These are phyloP conservation scores for Arthrinium phaeospermum DNA, from an alignment of 2,329 filamentous ascomycete genomes.

Conservation along the genomic window DNA sequence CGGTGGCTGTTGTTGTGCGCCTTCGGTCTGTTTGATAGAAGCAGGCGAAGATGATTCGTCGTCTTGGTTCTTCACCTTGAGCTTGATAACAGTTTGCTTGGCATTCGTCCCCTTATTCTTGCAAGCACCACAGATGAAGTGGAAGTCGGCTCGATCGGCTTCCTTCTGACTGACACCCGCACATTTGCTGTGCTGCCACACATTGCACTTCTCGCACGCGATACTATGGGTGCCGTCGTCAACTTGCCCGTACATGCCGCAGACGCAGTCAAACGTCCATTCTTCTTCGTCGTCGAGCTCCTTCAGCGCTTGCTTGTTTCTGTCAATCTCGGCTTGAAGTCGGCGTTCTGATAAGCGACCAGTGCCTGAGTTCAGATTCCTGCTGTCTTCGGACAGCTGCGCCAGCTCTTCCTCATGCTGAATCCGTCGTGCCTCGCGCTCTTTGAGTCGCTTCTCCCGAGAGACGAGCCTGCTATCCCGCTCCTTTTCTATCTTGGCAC, in stretches of 20 bases:
- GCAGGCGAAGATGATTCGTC: slow-evolving; percentile 33
- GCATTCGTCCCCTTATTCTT: slow-evolving; percentile 69
- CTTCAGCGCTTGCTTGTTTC: slow-evolving; percentile 76
- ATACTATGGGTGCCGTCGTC: slow-evolving; percentile 95
- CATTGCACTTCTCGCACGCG: slow-evolving; percentile 89
- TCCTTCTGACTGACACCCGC: slow-evolving; percentile 79
- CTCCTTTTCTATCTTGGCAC: slow-evolving; percentile 68
- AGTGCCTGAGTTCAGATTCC: slow-evolving; percentile 54
- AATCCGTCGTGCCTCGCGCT: slow-evolving; percentile 83
- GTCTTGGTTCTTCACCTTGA: slow-evolving; percentile 51
- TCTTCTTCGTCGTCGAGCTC: slow-evolving; percentile 72
- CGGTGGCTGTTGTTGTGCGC: slow-evolving; percentile 25
- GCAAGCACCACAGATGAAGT: slow-evolving; percentile 84
- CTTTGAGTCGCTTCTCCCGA: slow-evolving; percentile 82
- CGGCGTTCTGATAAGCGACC: slow-evolving; percentile 77
- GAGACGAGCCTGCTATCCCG: slow-evolving; percentile 82
- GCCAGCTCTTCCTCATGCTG: slow-evolving; percentile 84
- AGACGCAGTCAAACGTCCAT: slow-evolving; percentile 95
- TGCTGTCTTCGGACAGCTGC: slow-evolving; percentile 77
- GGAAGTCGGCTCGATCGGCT: slow-evolving; percentile 84
- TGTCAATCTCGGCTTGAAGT: slow-evolving; percentile 82
- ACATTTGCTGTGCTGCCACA: slow-evolving; percentile 97
- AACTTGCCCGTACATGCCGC: slow-evolving; percentile 87
- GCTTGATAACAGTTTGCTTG: slow-evolving; percentile 57
- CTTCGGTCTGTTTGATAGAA: slow-evolving; percentile 31